Percentiles rank a stretch among this genome's conserved stretches.
Evolutionary conservation across 2,329 filamentous ascomycete species (phyloP).

Genomic region (Neofusicoccum sp.): DNA sequence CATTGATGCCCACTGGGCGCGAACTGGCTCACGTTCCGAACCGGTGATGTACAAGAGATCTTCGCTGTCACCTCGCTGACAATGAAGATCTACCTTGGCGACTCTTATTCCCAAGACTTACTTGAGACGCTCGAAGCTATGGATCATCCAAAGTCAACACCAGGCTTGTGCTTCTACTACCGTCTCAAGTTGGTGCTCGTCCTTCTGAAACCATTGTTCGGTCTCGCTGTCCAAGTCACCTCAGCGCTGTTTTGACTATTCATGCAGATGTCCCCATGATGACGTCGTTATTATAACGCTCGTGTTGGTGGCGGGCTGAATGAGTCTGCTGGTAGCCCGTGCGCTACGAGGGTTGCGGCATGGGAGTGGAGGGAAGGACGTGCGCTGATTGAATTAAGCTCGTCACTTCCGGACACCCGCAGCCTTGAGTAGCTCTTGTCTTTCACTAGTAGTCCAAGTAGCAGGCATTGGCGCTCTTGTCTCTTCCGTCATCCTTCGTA

Average conservation of each 20-base stretch:
- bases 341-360: background rate
- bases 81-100: constrained; percentile 1
- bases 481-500: background rate
- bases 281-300: background rate
- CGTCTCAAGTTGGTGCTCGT: too few species aligned
- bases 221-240: background rate
- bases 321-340: background rate
- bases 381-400: background rate
- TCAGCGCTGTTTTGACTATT: too few species aligned
- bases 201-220: background rate
- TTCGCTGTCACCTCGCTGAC: background rate
- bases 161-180: too few species aligned
- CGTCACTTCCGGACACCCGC: background rate
- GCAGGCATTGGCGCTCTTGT: background rate
- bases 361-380: background rate
- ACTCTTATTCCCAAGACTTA: background rate
- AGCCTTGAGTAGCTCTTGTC: background rate
- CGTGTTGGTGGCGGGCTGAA: background rate
- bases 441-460: background rate
- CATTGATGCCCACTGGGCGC: background rate
- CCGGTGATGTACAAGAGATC: background rate
- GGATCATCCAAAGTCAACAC: background rate
- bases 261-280: background rate
- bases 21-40: background rate
- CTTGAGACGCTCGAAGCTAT: background rate